A percentile compares a stretch with the other conserved stretches of the same genome.
Evolutionary conservation across 2,329 filamentous ascomycete species (phyloP).

Genomic region (Aureobasidium sp.): DNA sequence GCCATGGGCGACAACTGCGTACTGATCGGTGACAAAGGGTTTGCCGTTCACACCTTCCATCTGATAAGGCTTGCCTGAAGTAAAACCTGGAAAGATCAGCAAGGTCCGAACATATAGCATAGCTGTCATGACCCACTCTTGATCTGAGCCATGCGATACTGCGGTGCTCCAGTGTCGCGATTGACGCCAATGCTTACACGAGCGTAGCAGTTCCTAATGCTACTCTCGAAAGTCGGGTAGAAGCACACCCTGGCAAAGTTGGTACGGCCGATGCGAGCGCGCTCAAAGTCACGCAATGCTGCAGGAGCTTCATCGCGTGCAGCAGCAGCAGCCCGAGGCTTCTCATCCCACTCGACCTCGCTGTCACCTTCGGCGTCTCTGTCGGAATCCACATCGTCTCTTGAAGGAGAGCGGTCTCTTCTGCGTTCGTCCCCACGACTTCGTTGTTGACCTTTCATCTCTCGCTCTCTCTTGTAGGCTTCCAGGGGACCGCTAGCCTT

Average conservation of each 20-base stretch:
- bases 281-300: conserved; percentile 72
- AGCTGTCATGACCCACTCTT: conserved; percentile 51
- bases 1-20: conserved; percentile 72
- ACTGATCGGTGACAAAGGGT: conserved; percentile 74
- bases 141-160: conserved; percentile 83
- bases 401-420: conserved; percentile 38
- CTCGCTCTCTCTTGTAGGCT: conserved; percentile 51
- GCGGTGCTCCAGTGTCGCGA: conserved; percentile 55
- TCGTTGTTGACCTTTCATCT: conserved; percentile 42
- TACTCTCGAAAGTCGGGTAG: conserved; percentile 77
- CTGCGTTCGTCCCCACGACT: conserved; percentile 38
- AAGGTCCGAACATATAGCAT: not conserved
- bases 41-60: conserved; percentile 67
- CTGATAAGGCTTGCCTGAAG: conserved; percentile 71
- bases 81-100: conserved; percentile 47
- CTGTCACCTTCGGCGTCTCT: conserved; percentile 64
- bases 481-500: conserved; percentile 64
- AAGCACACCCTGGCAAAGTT: conserved; percentile 90
- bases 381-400: conserved; percentile 25
- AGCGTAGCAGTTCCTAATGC: conserved; percentile 74
- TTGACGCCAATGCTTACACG: conserved; percentile 77
- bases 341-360: conserved; percentile 67
- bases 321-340: conserved; percentile 38
- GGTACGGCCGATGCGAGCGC: conserved; percentile 71
- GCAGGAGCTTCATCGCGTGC: conserved; percentile 58